A percentile compares a stretch with the other conserved stretches of the same genome.
These are phyloP conservation scores for Paramecium bursaria DNA, from an alignment of 73 alveolate genomes.

Conservation along the genomic window DNA sequence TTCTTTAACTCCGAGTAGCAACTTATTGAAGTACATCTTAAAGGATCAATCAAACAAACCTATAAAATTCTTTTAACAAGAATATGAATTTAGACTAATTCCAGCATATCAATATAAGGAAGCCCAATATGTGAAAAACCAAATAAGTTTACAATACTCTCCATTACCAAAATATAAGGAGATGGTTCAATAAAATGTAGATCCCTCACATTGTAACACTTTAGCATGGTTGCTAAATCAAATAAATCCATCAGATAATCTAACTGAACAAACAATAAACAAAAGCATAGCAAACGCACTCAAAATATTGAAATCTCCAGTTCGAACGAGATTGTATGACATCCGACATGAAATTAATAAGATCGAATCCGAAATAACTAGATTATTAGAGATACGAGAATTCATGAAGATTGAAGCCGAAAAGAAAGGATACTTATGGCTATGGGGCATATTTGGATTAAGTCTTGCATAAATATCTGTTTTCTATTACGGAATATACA, in stretches of 20 bases:
- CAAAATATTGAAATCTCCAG: conserved; percentile 13
- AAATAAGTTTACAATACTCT: background rate
- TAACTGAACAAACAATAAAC: background rate
- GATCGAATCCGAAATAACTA: conserved; percentile 35
- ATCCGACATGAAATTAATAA: conserved; percentile 13
- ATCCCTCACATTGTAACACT: conserved; percentile 49
- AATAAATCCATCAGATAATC: background rate
- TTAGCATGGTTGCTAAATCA: conserved; percentile 38
- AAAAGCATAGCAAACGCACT: background rate
- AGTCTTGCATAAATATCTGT: conserved; percentile 1
- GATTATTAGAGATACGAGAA: background rate
- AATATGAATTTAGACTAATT: background rate
- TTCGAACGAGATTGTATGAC: conserved; percentile 21
- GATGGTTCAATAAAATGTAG: conserved; percentile 6
- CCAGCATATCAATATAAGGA: conserved; percentile 32
- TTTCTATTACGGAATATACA: conserved; percentile 44
- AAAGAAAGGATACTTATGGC: conserved; percentile 38
- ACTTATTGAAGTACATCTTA: conserved; percentile 7
- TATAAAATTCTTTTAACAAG: background rate
- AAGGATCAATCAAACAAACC: conserved; percentile 20
- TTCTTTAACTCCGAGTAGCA: background rate
- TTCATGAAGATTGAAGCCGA: conserved; percentile 17
- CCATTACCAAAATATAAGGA: background rate
- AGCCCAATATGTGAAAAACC: background rate
- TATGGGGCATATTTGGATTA: background rate